Evolutionary conservation across 805 yeast species (phyloP), one percentile per base, ranked within the genome.

Genomic region (Komagataella pastoris): DNA sequence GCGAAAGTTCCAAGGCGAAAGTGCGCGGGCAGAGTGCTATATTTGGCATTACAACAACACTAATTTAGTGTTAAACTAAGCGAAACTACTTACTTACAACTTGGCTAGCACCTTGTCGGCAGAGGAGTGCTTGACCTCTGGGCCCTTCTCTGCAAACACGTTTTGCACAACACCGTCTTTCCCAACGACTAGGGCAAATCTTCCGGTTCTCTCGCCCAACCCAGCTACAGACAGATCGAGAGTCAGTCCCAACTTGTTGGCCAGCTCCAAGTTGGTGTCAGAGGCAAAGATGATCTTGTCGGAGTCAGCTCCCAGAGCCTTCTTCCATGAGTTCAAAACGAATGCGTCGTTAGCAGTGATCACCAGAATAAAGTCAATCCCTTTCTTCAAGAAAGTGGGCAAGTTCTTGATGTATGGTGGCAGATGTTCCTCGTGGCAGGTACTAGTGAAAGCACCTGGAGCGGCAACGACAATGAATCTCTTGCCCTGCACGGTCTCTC

Each of bases 381-480:
- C 80, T 67, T 81, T 82, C 52, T 70, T 66, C 59, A 73, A 66
- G 61, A 86, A 75, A 51, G 77, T 75, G 17, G 63, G 64, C 51
- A 75, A 64, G 56, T 78, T 69, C 53, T 68, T 61, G 53, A 83
- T 64, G 70, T 69, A 83, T 21, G 81, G 86, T 52, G 91, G 91
- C 54, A 85, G 75, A 66, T 85, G 93, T 59, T 77, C 72, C 50
- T 75, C 78, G 49, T 85, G 74, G 67, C 93, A 85, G 6, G 91
- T 80, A 52, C 91, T 95, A 24, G 95, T 85, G 74, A 85, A 87
- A 8, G 95, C 93, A 55, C 90, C 95, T 55, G 95, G 93, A 40
- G 86, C 89, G 54, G 85, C 75, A 36, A 88, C 87, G 58, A 86
- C 70, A 47, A 85, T 79, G 36, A 83, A 78, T 59, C 74, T 80